Evolutionary conservation across 371 early-diverging fungal genomes (phyloP).

Genomic region (Mortierella sp.): DNA sequence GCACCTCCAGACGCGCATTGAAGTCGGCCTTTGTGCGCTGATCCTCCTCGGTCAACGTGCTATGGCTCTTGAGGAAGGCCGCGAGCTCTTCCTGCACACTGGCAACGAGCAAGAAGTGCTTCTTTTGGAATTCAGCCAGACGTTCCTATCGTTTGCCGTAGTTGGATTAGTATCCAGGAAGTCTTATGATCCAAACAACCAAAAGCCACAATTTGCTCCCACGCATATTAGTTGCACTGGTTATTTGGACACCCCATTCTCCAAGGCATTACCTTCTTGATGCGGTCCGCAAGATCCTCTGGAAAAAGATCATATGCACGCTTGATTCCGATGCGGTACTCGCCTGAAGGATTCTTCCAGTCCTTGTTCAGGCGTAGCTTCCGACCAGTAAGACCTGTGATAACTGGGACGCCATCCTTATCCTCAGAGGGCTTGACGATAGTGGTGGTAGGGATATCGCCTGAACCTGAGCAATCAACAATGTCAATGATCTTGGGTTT

Average conservation of each 20-base stretch:
- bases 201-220: too few species aligned
- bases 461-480: constrained; percentile 93
- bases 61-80: constrained; percentile 58
- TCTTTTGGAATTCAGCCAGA: constrained; percentile 67
- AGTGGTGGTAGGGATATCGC: constrained; percentile 77
- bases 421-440: constrained; percentile 66
- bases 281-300: constrained; percentile 61
- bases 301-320: constrained; percentile 85
- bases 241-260: background rate
- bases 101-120: constrained; percentile 74
- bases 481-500: constrained; percentile 91
- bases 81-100: constrained; percentile 69
- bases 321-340: constrained; percentile 89
- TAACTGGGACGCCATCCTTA: constrained; percentile 57
- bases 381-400: constrained; percentile 83
- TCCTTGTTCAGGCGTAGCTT: constrained; percentile 74
- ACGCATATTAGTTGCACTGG: too few species aligned
- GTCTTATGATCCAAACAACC: too few species aligned
- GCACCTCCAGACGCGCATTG: constrained; percentile 75
- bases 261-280: constrained; percentile 62
- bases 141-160: constrained; percentile 72
- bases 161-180: too few species aligned
- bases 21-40: constrained; percentile 63
- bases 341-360: constrained; percentile 84
- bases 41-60: constrained; percentile 55